Base-by-base conservation (phyloP, 1,284 basidiomycete genomes). In the Moesziomyces sp. region DNA sequence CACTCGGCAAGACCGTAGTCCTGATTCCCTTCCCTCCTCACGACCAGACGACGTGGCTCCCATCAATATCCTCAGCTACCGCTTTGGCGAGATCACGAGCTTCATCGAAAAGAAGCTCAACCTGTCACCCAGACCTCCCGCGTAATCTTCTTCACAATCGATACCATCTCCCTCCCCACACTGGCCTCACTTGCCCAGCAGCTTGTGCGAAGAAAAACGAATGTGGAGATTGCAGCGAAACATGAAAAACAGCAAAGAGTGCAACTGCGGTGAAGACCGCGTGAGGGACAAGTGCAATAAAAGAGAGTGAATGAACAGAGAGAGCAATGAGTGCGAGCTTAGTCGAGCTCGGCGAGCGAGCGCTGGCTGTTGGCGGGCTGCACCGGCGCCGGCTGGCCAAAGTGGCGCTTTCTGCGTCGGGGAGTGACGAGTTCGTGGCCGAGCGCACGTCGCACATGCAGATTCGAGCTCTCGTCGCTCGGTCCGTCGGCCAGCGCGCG, bases 101-200 rank as follows among this genome's bases (percentile, higher is more conserved):
- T 69, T 69, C 21, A 42, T 74, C 54, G 65, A 74, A 1, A 62
- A 49, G 18, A 58, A 62, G 35, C 53, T 68, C 28, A 24, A 38
- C 13, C 11, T 44, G 3, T 14, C 55, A 3, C 51, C 38, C 14
- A 45, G n/a, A 34, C 3, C 9, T 11, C 30, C 30, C 13, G 30
- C 30, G 30, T 34, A 34, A 13, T 11, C 30, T 4, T 4, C 30
- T 34, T 34, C 30, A 34, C 30, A 34, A 34, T 34, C 30, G 30
- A 34, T 34, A 34, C 30, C 30, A 34, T 34, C 30, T 34, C 30
- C 30, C 30, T 11, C 9, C 6, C 30, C 30, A 34, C 30, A 34
- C 30, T 34, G 10, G 30, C 10, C 30, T 11, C 30, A 34, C 30
- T 34, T 11, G 30, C 10, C 30, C 10, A 34, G 10, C 9, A 34